Base-by-base conservation (phyloP, 139 green algal genomes). In the Auxenochlorella pyrenoidosa region DNA sequence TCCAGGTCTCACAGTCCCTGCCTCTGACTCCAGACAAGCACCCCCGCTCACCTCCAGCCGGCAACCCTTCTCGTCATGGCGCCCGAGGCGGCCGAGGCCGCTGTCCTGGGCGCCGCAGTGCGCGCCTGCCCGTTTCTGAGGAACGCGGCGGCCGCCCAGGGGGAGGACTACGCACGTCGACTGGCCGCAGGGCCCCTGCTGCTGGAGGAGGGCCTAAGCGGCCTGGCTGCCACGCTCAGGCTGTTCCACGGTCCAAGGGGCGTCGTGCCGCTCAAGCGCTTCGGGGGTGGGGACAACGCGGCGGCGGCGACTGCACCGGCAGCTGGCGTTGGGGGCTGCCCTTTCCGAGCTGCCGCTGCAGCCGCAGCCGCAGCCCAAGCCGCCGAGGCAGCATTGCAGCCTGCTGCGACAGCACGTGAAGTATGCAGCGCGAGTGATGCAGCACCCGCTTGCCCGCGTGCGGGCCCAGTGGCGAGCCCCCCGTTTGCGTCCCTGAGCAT, bases 71-170 rank as follows among this genome's bases (percentile, higher is more conserved):
- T 60, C 1, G 59, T 26, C 30, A 85, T 85, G 80, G 36, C 38
- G 22, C 34, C 34, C 41, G 83, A 87, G 54, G 54, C 54, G 54
- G 54, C 54, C 13, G 54, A 63, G 54, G 54, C 54, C 12, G 18
- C 54, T 54, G 16, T 32, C 40, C 54, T 87, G 51, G 44, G 34
- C 32, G 54, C 58, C 19, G 89, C 89, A 2, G 71, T 93, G 40
- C 24, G 32, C 34, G 54, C 43, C 44, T 93, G 90, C 70, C 90
- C 90, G 19, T 93, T 93, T 76, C 80, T 93, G 60, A 34, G 79
- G 41, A 30, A 36, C 41, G 77, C 92, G 0, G 47, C 36, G 28
- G 79, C 80, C 19, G 36, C n/a, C 30, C 36, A 93, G 44, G 90
- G 90, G 32, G 86, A 93, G 44, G 63, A 71, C 0, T 89, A 75